Percentiles rank a stretch among this genome's conserved stretches.
Evolutionary conservation across 306 rosid species (phyloP).

Genomic region (Vachellia pachyceras): DNA sequence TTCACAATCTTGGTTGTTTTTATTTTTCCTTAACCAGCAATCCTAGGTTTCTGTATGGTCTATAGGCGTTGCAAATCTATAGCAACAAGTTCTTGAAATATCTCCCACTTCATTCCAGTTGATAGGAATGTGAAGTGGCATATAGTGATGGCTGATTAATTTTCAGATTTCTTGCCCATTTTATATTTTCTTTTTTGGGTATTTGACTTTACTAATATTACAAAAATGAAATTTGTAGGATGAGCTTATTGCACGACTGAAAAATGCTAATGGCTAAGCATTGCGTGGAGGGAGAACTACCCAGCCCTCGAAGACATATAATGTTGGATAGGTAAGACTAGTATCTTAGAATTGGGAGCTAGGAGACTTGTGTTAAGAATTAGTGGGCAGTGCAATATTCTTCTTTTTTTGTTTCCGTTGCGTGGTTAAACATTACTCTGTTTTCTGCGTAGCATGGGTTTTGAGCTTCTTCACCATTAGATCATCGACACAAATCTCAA

Average conservation of each 20-base stretch:
- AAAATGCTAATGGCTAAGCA: constrained; percentile 42
- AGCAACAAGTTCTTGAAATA: not conserved
- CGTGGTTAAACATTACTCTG: constrained; percentile 3
- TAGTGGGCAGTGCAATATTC: too few species aligned
- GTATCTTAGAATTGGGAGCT: constrained; percentile 39
- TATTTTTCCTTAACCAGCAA: not conserved
- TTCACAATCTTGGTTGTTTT: not conserved
- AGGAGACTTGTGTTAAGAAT: too few species aligned
- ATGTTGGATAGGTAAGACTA: constrained; percentile 33
- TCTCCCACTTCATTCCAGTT: not conserved
- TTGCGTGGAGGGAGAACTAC: constrained; percentile 34
- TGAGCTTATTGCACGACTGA: constrained; percentile 56
- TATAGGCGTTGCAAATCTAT: too few species aligned
- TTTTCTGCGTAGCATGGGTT: not conserved
- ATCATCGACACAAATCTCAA: not conserved
- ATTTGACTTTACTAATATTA: constrained; percentile 31
- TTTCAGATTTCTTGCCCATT: constrained; percentile 4
- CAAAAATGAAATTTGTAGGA: constrained; percentile 47
- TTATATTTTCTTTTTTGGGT: not conserved
- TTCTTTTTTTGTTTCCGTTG: too few species aligned
- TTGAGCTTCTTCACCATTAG: not conserved
- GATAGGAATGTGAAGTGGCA: not conserved
- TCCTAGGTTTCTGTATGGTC: not conserved
- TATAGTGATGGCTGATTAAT: not conserved
- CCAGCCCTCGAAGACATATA: constrained; percentile 13